Evolutionary conservation across 1,284 basidiomycete genomes (phyloP).

Genomic region (Ganoderma sinense): DNA sequence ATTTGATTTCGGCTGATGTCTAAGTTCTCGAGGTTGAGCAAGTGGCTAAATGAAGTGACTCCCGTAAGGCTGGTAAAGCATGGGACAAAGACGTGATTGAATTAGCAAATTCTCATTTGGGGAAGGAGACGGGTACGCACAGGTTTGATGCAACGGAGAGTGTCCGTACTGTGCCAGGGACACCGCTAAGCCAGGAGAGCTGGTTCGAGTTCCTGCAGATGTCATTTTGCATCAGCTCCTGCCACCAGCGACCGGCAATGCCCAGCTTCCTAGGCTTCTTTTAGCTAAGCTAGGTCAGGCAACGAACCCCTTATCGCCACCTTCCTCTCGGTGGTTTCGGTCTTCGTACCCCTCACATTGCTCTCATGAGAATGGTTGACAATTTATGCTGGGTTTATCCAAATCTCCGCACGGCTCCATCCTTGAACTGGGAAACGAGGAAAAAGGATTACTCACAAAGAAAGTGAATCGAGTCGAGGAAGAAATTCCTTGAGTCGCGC

Average conservation of each 20-base stretch:
- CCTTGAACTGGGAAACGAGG: background rate
- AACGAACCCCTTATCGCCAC: conserved; percentile 1
- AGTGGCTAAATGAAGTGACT: conserved; percentile 89
- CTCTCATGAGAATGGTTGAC: conserved; percentile 19
- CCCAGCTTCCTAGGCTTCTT: background rate
- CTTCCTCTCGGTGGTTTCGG: conserved; percentile 8
- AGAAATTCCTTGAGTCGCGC: conserved; percentile 94
- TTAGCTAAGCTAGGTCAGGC: background rate
- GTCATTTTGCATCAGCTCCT: conserved; percentile 14
- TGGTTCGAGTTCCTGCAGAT: conserved; percentile 79
- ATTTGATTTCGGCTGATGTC: conserved; percentile 94
- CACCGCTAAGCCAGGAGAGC: conserved; percentile 87
- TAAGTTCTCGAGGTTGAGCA: conserved; percentile 86
- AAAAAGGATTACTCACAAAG: conserved; percentile 64
- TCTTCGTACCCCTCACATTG: conserved; percentile 12
- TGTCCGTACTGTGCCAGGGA: conserved; percentile 81
- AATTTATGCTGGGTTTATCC: background rate
- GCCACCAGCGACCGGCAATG: conserved; percentile 21
- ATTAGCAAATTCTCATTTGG: conserved; percentile 14
- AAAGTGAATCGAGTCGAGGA: conserved; percentile 83
- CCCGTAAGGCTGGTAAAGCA: conserved; percentile 68
- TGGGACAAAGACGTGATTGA: background rate
- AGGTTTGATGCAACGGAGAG: conserved; percentile 83
- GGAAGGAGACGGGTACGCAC: conserved; percentile 49
- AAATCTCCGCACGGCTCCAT: background rate